Evolutionary conservation across 495 filamentous ascomycete species (phyloP).

Genomic region (Talaromyces stipitatus): DNA sequence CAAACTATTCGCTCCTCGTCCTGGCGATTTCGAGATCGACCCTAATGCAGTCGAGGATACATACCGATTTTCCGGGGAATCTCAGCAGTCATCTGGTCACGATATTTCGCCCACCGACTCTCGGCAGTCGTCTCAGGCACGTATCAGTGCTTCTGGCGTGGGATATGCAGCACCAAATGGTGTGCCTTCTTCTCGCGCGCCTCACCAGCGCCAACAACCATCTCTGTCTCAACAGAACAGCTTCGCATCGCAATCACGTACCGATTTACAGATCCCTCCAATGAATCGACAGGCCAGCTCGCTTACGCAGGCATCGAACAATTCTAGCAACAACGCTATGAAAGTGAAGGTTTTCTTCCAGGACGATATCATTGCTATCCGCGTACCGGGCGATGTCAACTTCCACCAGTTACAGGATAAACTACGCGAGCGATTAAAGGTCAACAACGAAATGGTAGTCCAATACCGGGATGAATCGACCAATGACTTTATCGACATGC

Average conservation of each 20-base stretch:
- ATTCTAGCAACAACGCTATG: conserved; percentile 47
- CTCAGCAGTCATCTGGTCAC: conserved; percentile 59
- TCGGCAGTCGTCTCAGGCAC: conserved; percentile 65
- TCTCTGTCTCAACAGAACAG: conserved; percentile 34
- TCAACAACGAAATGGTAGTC: conserved; percentile 63
- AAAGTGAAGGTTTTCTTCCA: conserved; percentile 94
- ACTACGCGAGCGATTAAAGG: conserved; percentile 66
- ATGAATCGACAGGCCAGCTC: conserved; percentile 69
- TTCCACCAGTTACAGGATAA: conserved; percentile 77
- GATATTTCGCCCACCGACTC: conserved; percentile 51
- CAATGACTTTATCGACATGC: conserved; percentile 61
- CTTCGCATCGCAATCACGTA: conserved; percentile 30
- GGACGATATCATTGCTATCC: conserved; percentile 84
- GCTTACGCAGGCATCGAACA: conserved; percentile 59
- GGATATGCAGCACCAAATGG: conserved; percentile 47
- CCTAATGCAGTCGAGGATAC: conserved; percentile 56
- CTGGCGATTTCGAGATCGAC: conserved; percentile 90
- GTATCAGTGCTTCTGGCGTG: conserved; percentile 52
- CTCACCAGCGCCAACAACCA: conserved; percentile 50
- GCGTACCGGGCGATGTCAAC: conserved; percentile 71
- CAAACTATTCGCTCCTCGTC: conserved; percentile 80
- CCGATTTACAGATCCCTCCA: conserved; percentile 24
- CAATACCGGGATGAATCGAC: conserved; percentile 84
- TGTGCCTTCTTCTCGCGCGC: conserved; percentile 49
- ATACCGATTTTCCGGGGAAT: conserved; percentile 60